A percentile compares a stretch with the other conserved stretches of the same genome.
Evolutionary conservation across 176 grass and related monocot species (phyloP).

Genomic region (Oryza officinalis): DNA sequence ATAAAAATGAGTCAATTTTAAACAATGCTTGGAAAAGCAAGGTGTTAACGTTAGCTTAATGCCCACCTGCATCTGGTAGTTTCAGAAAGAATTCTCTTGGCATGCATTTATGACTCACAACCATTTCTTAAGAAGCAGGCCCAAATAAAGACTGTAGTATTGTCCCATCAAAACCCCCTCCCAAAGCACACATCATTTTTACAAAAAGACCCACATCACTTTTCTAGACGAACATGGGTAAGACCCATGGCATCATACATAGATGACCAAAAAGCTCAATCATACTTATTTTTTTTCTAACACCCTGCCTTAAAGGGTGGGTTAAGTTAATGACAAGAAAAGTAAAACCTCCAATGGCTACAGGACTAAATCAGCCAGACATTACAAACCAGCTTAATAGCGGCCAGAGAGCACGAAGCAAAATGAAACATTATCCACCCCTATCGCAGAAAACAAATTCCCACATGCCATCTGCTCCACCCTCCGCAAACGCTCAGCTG

Average conservation of each 20-base stretch:
- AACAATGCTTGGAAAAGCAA: not conserved
- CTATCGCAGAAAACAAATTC: not conserved
- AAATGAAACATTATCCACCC: not conserved
- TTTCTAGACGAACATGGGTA: not conserved
- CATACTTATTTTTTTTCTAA: not conserved
- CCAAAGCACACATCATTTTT: not conserved
- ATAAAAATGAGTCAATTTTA: not conserved
- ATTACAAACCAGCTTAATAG: not conserved
- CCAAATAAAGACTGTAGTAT: not conserved
- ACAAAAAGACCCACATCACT: not conserved
- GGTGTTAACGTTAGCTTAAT: not conserved
- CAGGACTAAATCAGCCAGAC: not conserved
- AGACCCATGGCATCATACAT: not conserved
- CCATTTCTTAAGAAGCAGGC: not conserved
- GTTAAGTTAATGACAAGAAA: not conserved
- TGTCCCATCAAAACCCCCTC: not conserved
- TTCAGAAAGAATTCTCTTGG: not conserved
- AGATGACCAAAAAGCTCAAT: not conserved
- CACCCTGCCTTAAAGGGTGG: not conserved
- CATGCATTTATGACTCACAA: not conserved
- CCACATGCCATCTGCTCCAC: not conserved
- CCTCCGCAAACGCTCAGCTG: not conserved
- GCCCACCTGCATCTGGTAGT: not conserved
- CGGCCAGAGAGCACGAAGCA: not conserved
- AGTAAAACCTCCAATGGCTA: not conserved